Conservation (phyloP, 352 stramenopile species). For the Phytophthora megakarya region DNA sequence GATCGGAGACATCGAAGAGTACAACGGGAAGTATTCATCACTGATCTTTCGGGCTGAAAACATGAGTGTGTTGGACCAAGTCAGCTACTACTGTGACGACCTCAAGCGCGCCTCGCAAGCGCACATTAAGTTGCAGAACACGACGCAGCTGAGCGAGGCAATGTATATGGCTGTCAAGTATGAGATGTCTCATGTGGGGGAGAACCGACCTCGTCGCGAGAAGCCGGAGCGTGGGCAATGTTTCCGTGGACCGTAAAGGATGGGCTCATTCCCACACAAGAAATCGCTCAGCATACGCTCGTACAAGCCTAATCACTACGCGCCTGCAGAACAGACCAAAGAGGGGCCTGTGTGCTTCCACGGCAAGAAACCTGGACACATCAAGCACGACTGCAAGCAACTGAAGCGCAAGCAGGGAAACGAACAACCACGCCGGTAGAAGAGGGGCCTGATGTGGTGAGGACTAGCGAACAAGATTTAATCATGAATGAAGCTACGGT, state of each 20-base stretch:
- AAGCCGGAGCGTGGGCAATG: constrained; percentile 4
- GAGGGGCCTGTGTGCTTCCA: constrained; percentile 12
- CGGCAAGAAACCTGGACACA: constrained; percentile 13
- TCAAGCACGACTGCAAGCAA: constrained; percentile 15
- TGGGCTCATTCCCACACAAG: neutral
- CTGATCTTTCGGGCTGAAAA: neutral
- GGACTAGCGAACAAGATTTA: constrained; percentile 14
- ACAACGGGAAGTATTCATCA: too few species aligned
- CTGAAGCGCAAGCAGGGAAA: constrained; percentile 16
- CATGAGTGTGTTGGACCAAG: constrained; percentile 11
- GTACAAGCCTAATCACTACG: constrained; percentile 16
- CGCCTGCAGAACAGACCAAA: neutral
- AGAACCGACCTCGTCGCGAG: neutral
- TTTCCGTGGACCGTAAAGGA: neutral
- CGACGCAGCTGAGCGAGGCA: constrained; percentile 4
- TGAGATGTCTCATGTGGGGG: constrained; percentile 14
- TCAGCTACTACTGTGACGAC: constrained; percentile 10
- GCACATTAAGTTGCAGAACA: constrained; percentile 6
- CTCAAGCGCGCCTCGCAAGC: constrained; percentile 10
- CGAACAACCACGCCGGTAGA: constrained; percentile 19
- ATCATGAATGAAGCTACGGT: constrained; percentile 21
- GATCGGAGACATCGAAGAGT: too few species aligned
- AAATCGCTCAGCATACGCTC: constrained; percentile 11
- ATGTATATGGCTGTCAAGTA: constrained; percentile 23
- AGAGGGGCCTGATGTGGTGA: neutral